A percentile compares a stretch with the other conserved stretches of the same genome.
Conservation (phyloP, 2,329 filamentous ascomycete genomes). For the Fusarium pseudoanthophilum region DNA sequence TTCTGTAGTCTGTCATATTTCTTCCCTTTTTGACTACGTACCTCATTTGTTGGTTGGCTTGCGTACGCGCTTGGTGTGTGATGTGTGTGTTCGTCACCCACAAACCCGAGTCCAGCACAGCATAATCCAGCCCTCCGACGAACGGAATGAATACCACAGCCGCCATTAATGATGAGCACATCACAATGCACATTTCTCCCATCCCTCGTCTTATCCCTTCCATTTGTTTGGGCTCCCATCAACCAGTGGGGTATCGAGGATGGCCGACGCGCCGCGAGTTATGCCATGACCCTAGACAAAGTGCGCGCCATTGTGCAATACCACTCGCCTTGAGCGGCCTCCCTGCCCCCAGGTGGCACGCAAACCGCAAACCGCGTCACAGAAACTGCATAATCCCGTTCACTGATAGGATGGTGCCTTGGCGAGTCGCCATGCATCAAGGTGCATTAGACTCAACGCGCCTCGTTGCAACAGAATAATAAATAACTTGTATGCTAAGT, state of each 20-base stretch:
- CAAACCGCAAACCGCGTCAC: conserved; percentile 47
- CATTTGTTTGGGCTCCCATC: conserved; percentile 26
- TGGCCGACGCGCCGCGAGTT: conserved; percentile 43
- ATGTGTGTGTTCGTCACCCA: conserved; percentile 26
- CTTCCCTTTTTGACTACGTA: neutral
- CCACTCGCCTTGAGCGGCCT: conserved; percentile 39
- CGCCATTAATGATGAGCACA: conserved; percentile 36
- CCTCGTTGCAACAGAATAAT: conserved; percentile 33
- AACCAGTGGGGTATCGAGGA: conserved; percentile 34
- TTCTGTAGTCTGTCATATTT: conserved; percentile 21
- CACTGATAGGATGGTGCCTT: conserved; percentile 46
- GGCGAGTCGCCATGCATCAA: conserved; percentile 34
- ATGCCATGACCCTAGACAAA: conserved; percentile 37
- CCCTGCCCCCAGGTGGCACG: conserved; percentile 44
- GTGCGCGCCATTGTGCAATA: conserved; percentile 39
- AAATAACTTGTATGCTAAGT: conserved; percentile 13
- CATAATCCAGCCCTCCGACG: conserved; percentile 18
- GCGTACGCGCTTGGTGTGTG: conserved; percentile 31
- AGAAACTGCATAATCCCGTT: conserved; percentile 51
- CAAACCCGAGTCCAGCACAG: conserved; percentile 8
- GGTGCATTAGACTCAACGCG: conserved; percentile 36
- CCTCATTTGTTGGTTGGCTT: conserved; percentile 14
- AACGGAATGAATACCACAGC: conserved; percentile 34
- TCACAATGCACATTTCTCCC: conserved; percentile 32
- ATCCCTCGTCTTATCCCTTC: conserved; percentile 39